Evolutionary conservation across 306 rosid genomes (phyloP), one percentile per base, ranked within the genome.

Genomic region (Albizia julibrissin): DNA sequence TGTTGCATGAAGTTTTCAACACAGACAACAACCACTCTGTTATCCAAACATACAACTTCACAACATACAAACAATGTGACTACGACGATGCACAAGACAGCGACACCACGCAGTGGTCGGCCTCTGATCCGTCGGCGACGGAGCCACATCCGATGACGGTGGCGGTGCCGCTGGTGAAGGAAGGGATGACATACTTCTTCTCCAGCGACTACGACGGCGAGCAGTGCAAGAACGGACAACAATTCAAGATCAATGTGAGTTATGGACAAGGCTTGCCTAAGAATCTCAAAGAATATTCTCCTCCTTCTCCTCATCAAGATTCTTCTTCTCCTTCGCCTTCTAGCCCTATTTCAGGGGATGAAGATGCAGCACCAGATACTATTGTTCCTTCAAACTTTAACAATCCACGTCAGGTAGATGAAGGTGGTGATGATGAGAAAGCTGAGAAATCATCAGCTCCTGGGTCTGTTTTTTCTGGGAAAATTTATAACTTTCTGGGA

Each of bases 131-230:
- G 0, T 90, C 98, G 0, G 89, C 90, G 26, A 85, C 88, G 0
- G 87, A 86, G 12, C 73, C 89, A 7, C 91, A 85, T 0, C 77
- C 85, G 1, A 89, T 89, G 19, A 22, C 94, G 4, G 92, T 91
- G 13, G 73, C 95, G 0, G 95, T 95, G 65, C 97, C 95, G 1
- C 52, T 95, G 79, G 1, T 84, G 4, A 95, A 93, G 69, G 94
- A 93, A 84, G 98, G 98, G 2, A 37, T 73, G 47, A 83, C 87
- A 9, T 93, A 89, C 76, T 95, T 95, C 84, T 93, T 95, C 71
- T 95, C 99, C 1, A 86, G 94, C 72, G 89, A 93, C 56, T 93
- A 95, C 46, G 99, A 95, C 21, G 98, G 99, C 2, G 99, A 92
- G 0, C 99, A 95, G 9, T 95, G 99, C 78, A 78, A 75, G 58